Percentiles rank a stretch among this genome's conserved stretches.
phyloP scores from a whole-genome alignment of 2,329 filamentous ascomycete species.

The Neoarthrinium moseri region DNA sequence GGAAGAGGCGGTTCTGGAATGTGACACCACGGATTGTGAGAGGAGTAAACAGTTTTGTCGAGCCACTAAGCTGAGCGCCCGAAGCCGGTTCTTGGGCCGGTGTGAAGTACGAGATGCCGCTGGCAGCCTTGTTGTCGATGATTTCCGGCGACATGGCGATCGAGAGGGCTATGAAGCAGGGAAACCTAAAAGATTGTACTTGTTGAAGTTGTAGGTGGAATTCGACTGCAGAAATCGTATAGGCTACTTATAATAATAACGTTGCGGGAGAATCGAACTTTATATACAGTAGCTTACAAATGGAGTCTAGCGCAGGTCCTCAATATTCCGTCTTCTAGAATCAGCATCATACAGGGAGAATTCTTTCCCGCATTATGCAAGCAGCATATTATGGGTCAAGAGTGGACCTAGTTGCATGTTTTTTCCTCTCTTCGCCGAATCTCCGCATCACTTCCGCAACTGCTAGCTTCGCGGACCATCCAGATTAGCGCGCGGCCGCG shows the following conservation, averaged over 20 bases:
- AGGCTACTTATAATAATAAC: too few relatives aligned
- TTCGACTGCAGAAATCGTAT: too few relatives aligned
- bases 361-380: conserved; percentile 4
- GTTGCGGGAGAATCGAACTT: too few relatives aligned
- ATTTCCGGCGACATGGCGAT: neutral
- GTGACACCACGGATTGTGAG: conserved; percentile 44
- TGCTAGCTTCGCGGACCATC: too few relatives aligned
- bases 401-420: too few relatives aligned
- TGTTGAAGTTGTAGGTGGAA: too few relatives aligned
- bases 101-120: conserved; percentile 40
- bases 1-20: conserved; percentile 9
- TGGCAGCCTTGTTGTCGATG: conserved; percentile 24
- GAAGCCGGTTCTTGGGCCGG: conserved; percentile 37
- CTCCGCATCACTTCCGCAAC: neutral
- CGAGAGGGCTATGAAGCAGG: neutral
- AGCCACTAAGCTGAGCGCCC: conserved; percentile 39
- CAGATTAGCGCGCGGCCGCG: too few relatives aligned
- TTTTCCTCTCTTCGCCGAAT: neutral
- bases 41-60: conserved; percentile 45
- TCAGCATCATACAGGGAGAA: neutral
- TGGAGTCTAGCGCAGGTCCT: neutral
- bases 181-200: neutral
- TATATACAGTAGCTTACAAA: conserved; percentile 1
- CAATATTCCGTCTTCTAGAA: neutral
- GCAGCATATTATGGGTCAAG: neutral